These are phyloP conservation scores for Scleroderma bovista DNA, from an alignment of 768 basidiomycete genomes.

Conservation along the genomic window DNA sequence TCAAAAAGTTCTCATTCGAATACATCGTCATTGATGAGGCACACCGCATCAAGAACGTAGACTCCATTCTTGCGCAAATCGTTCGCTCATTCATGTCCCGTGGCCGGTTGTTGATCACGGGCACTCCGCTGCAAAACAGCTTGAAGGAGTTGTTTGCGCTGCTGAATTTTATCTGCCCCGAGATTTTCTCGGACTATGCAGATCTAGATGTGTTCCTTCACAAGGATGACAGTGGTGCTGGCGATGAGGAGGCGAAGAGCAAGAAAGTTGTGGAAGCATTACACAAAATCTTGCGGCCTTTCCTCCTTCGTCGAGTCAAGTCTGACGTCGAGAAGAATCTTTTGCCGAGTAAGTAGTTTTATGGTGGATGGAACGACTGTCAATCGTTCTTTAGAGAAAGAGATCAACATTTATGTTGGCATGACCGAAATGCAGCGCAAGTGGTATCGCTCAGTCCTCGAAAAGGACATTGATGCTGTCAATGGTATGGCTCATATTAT, in stretches of 20 bases:
- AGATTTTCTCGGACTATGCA: slow-evolving; percentile 86
- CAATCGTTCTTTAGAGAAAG: slow-evolving; percentile 62
- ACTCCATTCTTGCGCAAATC: slow-evolving; percentile 92
- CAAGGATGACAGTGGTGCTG: slow-evolving; percentile 67
- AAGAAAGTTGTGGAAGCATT: slow-evolving; percentile 94
- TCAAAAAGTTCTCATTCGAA: slow-evolving; percentile 95
- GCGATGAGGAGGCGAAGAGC: slow-evolving; percentile 76
- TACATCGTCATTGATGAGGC: slow-evolving; percentile 99
- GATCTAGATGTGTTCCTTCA: slow-evolving; percentile 94
- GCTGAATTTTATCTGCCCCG: slow-evolving; percentile 94
- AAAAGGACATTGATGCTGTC: slow-evolving; percentile 98
- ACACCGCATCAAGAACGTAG: slow-evolving; percentile 98
- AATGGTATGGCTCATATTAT: slow-evolving; percentile 53
- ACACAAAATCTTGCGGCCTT: slow-evolving; percentile 94
- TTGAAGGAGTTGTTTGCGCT: slow-evolving; percentile 91
- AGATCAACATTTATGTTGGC: slow-evolving; percentile 97
- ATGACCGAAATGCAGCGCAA: slow-evolving; percentile 96
- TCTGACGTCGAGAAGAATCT: slow-evolving; percentile 95
- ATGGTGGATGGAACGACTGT: not conserved
- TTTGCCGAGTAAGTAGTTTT: slow-evolving; percentile 62
- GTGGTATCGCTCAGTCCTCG: slow-evolving; percentile 93
- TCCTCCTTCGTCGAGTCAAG: slow-evolving; percentile 91
- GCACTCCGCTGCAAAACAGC: slow-evolving; percentile 95
- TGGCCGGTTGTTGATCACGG: slow-evolving; percentile 90
- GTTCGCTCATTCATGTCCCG: slow-evolving; percentile 86